Conservation (phyloP, 2,329 filamentous ascomycete genomes). For the Myrmaecium sp. region DNA sequence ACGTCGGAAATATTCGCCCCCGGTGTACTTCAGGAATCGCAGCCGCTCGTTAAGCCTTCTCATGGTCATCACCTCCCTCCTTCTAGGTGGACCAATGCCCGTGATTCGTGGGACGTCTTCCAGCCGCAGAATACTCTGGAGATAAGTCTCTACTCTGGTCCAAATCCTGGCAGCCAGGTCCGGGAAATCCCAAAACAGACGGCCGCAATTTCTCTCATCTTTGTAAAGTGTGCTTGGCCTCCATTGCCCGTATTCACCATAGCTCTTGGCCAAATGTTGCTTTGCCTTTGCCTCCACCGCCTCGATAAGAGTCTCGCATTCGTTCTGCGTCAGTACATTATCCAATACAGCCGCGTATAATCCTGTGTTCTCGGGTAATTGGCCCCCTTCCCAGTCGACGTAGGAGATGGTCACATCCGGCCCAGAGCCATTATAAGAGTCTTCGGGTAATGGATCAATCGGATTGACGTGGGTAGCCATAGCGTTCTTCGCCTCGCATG, state of each 20-base stretch:
- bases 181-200: conserved; percentile 57
- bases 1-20: conserved; percentile 55
- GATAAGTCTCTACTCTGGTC: conserved; percentile 32
- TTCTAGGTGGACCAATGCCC: conserved; percentile 25
- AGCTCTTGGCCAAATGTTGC: conserved; percentile 45
- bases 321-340: conserved; percentile 41
- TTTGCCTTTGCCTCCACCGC: conserved; percentile 14
- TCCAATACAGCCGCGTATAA: conserved; percentile 47
- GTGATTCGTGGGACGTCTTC: conserved; percentile 22
- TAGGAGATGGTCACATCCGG: conserved; percentile 28
- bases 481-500: too few species aligned
- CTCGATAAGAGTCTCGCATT: conserved; percentile 33
- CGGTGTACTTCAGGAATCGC: conserved; percentile 56
- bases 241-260: conserved; percentile 50
- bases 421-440: too few species aligned
- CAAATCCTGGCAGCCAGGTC: conserved; percentile 47
- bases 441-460: too few species aligned
- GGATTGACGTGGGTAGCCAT: too few species aligned
- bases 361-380: conserved; percentile 31
- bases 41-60: conserved; percentile 51
- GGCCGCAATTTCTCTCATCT: conserved; percentile 50
- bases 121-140: conserved; percentile 33
- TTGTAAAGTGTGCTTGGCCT: conserved; percentile 37
- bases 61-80: conserved; percentile 26
- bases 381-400: conserved; percentile 35